Evolutionary conservation across 805 yeast species (phyloP), one percentile per base, ranked within the genome.

Genomic region (Starmerella asiatica): DNA sequence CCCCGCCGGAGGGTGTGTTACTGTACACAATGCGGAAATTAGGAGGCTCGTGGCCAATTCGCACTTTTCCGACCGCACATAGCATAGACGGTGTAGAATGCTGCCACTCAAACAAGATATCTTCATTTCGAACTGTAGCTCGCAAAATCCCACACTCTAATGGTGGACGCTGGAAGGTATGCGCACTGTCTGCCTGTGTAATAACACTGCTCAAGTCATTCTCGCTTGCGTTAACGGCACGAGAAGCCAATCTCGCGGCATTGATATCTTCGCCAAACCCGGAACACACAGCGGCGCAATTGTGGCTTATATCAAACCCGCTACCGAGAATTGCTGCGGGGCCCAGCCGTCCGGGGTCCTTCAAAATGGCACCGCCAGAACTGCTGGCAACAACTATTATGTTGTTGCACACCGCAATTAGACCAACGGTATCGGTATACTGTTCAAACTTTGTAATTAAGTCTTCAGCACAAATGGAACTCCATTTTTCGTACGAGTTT

Each of bases 261-360:
- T 54, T 49, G 14, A 64, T 62, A 38, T 65, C 69, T 36, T 64
- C 69, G 6, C 69, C 69, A 39, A 52, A 53, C 9, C 68, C 68
- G 1, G 61, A 48, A 34, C 63, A 59, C 40, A 54, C 35, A 45
- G 58, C 36, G 36, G 45, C 20, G 17, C 38, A n/a, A 5, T n/a
- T n/a, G 3, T 19, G 27, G 16, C 29, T 11, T 24, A 36, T 21
- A 46, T 47, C 58, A 45, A 47, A 21, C 38, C 67, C 68, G n/a
- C 59, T 48, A 1, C 69, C 69, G 4, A 56, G 37, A 2, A 64
- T 32, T 1, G 64, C 65, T 1, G 69, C 69, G 0, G 67, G 65
- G 2, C 69, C 69, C 1, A 65, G 38, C 24, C 69, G 34, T 9
- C 69, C 69, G 0, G 60, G 50, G 3, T 37, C 50, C 37, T 62